Evolutionary conservation across 805 yeast genomes (phyloP).

Genomic region (Ogataea paraovalis): DNA sequence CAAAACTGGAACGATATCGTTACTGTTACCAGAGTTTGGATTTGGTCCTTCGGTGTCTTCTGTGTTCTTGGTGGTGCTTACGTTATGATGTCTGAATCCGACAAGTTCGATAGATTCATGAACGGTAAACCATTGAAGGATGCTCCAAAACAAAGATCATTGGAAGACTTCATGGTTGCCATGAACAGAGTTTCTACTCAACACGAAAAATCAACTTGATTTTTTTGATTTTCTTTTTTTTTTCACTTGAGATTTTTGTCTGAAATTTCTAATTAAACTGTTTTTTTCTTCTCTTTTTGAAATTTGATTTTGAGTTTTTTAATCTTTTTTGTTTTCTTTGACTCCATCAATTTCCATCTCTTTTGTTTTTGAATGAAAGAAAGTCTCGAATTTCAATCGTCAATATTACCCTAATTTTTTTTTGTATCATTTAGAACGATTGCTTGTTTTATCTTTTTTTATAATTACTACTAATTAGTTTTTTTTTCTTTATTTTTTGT

Average conservation of each 20-base stretch:
- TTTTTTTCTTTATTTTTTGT: too few relatives aligned
- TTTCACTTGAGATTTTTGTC: neutral
- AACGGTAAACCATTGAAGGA: slow-evolving; percentile 65
- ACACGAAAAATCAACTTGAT: slow-evolving; percentile 71
- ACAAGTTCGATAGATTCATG: slow-evolving; percentile 69
- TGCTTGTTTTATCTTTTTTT: too few relatives aligned
- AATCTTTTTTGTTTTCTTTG: too few relatives aligned
- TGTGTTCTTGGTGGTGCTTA: slow-evolving; percentile 90
- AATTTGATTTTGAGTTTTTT: too few relatives aligned
- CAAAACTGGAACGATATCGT: slow-evolving; percentile 93
- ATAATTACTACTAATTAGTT: too few relatives aligned
- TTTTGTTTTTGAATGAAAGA: too few relatives aligned
- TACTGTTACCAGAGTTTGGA: slow-evolving; percentile 84
- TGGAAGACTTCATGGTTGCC: slow-evolving; percentile 75
- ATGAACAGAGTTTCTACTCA: slow-evolving; percentile 84
- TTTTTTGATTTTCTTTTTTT: slow-evolving; percentile 1
- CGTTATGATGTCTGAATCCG: slow-evolving; percentile 78
- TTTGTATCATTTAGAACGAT: neutral
- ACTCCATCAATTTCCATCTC: too few relatives aligned
- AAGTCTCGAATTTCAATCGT: too few relatives aligned
- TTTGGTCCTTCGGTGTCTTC: slow-evolving; percentile 91
- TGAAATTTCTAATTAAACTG: neutral
- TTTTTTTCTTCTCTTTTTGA: neutral
- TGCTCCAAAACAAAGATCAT: slow-evolving; percentile 53
- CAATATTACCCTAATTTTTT: neutral